Conservation (phyloP, 495 filamentous ascomycete species). For the Emericellopsis terricola region DNA sequence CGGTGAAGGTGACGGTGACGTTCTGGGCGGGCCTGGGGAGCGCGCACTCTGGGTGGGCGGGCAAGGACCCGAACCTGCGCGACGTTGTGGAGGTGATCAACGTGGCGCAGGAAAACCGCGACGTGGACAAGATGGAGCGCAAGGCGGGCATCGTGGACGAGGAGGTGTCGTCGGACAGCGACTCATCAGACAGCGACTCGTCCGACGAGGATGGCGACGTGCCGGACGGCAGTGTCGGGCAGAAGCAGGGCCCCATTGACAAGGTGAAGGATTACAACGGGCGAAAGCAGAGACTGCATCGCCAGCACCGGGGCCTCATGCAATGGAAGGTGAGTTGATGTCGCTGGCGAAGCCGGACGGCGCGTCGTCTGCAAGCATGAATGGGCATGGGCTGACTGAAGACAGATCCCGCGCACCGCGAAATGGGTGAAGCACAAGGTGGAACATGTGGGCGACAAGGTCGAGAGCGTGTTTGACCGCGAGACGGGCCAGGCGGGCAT, state of each 20-base stretch:
- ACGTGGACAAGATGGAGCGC: conserved; percentile 2
- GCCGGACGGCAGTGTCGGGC: conserved; percentile 12
- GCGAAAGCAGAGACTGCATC: conserved; percentile 38
- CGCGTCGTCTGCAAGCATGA: too few relatives aligned
- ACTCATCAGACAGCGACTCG: background rate
- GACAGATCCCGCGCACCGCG: conserved; percentile 24
- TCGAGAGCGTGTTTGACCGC: conserved; percentile 33
- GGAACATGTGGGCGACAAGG: conserved; percentile 31
- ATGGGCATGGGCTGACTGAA: background rate
- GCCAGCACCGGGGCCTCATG: conserved; percentile 48
- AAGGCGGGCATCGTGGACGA: conserved; percentile 1
- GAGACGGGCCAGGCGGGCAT: conserved; percentile 37
- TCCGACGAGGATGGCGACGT: conserved; percentile 9
- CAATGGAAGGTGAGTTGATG: conserved; percentile 28
- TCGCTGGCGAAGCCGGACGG: background rate
- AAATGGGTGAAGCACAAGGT: conserved; percentile 40
- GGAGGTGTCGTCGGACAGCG: conserved; percentile 2
- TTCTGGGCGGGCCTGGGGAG: conserved; percentile 23
- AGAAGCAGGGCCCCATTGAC: conserved; percentile 20
- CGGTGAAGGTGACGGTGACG: conserved; percentile 2
- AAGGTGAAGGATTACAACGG: conserved; percentile 33
- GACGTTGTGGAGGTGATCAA: conserved; percentile 46
- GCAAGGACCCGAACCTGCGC: conserved; percentile 27
- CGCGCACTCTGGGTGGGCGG: conserved; percentile 30
- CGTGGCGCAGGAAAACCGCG: conserved; percentile 10